These are phyloP conservation scores for Aspergillus baeticus DNA, from an alignment of 495 filamentous ascomycete genomes.

Conservation along the genomic window DNA sequence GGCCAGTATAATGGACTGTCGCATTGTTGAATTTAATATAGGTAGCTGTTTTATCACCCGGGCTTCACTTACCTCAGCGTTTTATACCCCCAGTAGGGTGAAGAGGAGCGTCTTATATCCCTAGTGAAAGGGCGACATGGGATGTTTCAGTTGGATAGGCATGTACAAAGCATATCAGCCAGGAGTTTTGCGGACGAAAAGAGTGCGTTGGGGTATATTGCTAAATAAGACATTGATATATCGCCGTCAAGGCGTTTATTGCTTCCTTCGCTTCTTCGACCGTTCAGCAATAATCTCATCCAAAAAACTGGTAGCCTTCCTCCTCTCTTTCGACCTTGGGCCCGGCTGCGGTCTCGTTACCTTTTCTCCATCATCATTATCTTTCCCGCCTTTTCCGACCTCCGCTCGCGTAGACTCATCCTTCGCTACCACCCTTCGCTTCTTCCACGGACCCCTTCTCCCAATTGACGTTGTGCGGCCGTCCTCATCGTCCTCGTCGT, in stretches of 20 bases:
- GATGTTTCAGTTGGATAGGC: slow-evolving; percentile 7
- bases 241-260: slow-evolving; percentile 24
- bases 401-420: slow-evolving; percentile 4
- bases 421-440: slow-evolving; percentile 20
- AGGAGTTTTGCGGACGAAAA: neutral
- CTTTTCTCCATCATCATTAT: slow-evolving; percentile 12
- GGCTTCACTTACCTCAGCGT: slow-evolving; percentile 18
- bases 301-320: slow-evolving; percentile 47
- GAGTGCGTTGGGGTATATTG: slow-evolving; percentile 21
- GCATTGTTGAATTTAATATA: neutral
- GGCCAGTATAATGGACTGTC: too few species aligned
- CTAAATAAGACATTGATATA: neutral
- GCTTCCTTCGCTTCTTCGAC: slow-evolving; percentile 55
- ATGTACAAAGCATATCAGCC: slow-evolving; percentile 3
- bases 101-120: too few species aligned
- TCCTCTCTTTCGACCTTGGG: slow-evolving; percentile 27
- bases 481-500: slow-evolving; percentile 52
- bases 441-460: slow-evolving; percentile 25
- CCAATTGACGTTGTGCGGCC: slow-evolving; percentile 58
- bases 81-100: slow-evolving; percentile 35
- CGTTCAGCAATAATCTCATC: slow-evolving; percentile 52
- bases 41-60: slow-evolving; percentile 6
- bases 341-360: slow-evolving; percentile 13
- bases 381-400: neutral
- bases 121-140: slow-evolving; percentile 19